Evolutionary conservation across 495 filamentous ascomycete genomes (phyloP), one percentile per base, ranked within the genome.

Genomic region (Lichenothelia convexa): DNA sequence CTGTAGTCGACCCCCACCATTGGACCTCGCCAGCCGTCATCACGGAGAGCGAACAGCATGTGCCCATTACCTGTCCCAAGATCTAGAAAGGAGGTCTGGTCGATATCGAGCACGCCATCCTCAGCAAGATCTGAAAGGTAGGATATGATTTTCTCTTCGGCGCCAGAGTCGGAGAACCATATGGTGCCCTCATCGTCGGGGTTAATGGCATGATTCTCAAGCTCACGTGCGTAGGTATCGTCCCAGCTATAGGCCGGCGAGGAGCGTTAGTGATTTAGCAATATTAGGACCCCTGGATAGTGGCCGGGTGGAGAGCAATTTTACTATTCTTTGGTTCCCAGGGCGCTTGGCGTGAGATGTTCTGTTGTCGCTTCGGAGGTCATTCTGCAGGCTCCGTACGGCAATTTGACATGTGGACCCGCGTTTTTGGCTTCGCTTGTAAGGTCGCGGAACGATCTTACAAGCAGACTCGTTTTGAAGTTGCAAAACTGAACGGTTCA

Each of bases 1-100:
- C 78, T 84, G 45, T 97, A 95, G 62, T 97, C 87, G 18, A 93
- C 78, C 0, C 89, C 89, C 0, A 91, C 51, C 67, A 94, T 71
- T 3, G 48, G 45, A 0, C 81, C 83, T 12, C 18, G 12, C 50
- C 68, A 78, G 0, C 51, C 61, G 12, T 43, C 45, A 13, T 45
- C 67, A 60, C 9, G 56, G 9, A 95, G 59, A 15, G 71, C 61
- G 42, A 89, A 86, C 2, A 94, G 62, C 48, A 94, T 67, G 47
- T 83, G 78, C 1, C 89, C 89, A 58, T 94, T 97, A 0, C 89
- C 89, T 0, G 83, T 93, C 1, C 89, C 89, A 0, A 95, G 60
- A 42, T 78, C 73, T 0, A 94, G 64, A 34, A 93, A 71, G 2
- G 58, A 37, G 8, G 59, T 43, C 20, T 36, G 40, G 33, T 12